Evolutionary conservation across 2,329 filamentous ascomycete genomes (phyloP).

Genomic region (Hymenoscyphus fructigenus): DNA sequence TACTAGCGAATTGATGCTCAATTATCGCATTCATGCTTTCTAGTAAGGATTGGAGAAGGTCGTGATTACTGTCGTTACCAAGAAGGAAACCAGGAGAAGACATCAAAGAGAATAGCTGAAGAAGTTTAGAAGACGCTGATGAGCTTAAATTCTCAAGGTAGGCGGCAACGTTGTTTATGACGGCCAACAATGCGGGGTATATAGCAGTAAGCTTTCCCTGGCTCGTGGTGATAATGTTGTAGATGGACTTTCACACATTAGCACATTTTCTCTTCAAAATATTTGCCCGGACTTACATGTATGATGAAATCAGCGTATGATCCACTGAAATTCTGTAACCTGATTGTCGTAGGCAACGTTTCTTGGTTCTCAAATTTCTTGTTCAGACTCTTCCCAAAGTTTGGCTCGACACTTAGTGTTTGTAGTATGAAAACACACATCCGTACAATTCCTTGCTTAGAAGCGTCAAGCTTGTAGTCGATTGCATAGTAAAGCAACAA

Average conservation of each 20-base stretch:
- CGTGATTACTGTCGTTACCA: constrained; percentile 88
- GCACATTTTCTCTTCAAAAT: constrained; percentile 13
- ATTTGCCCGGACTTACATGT: constrained; percentile 59
- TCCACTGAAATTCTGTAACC: constrained; percentile 80
- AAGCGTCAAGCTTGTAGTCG: constrained; percentile 79
- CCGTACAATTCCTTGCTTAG: constrained; percentile 87
- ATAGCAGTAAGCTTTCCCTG: constrained; percentile 88
- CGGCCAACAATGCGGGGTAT: constrained; percentile 86
- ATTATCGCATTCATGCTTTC: constrained; percentile 88
- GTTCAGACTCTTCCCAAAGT: constrained; percentile 87
- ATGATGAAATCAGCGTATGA: constrained; percentile 93
- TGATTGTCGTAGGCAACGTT: constrained; percentile 76
- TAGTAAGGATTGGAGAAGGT: constrained; percentile 74
- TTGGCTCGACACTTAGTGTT: constrained; percentile 88
- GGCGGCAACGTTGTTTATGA: constrained; percentile 90
- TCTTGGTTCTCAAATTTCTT: constrained; percentile 87
- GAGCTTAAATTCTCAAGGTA: constrained; percentile 76
- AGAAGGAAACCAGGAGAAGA: constrained; percentile 89
- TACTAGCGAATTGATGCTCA: constrained; percentile 81
- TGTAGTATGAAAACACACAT: constrained; percentile 98
- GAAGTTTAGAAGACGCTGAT: constrained; percentile 73
- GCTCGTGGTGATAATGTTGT: constrained; percentile 84
- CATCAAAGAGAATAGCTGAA: constrained; percentile 90
- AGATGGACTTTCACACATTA: constrained; percentile 68
- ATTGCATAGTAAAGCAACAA: constrained; percentile 90